These are phyloP conservation scores for Colletotrichum plurivorum DNA, from an alignment of 2,329 filamentous ascomycete species.

Conservation along the genomic window DNA sequence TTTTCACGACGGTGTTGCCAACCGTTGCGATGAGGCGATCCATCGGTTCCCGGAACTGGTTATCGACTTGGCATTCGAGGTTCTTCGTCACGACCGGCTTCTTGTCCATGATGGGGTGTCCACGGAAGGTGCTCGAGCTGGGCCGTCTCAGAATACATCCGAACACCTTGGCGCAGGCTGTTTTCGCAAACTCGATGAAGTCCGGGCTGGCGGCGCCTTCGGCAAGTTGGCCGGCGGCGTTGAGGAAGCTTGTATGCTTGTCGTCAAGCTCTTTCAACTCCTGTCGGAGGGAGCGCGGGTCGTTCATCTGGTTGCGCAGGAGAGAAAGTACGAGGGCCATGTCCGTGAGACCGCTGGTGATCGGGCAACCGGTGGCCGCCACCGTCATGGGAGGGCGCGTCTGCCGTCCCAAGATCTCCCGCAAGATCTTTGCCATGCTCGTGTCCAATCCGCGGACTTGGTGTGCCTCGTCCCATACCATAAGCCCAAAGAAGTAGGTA, in stretches of 20 bases:
- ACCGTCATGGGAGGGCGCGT: not conserved
- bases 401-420: not conserved
- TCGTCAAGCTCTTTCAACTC: not conserved
- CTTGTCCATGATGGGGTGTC: not conserved
- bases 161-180: not conserved
- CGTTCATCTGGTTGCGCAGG: not conserved
- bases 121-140: not conserved
- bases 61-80: not conserved
- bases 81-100: not conserved
- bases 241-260: not conserved
- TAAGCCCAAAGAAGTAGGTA: too few species aligned
- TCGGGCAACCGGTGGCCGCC: not conserved
- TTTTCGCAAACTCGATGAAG: not conserved
- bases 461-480: too few species aligned
- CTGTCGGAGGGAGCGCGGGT: not conserved
- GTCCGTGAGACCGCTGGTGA: not conserved
- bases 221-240: not conserved
- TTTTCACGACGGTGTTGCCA: not conserved
- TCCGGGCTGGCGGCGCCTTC: not conserved
- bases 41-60: not conserved
- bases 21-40: not conserved
- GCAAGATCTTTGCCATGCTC: slow-evolving; percentile 2
- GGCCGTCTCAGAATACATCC: not conserved
- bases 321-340: not conserved
- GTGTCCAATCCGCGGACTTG: not conserved